Conservation (phyloP, 177 flowering plant species). For the Tripterygium wilfordii region DNA sequence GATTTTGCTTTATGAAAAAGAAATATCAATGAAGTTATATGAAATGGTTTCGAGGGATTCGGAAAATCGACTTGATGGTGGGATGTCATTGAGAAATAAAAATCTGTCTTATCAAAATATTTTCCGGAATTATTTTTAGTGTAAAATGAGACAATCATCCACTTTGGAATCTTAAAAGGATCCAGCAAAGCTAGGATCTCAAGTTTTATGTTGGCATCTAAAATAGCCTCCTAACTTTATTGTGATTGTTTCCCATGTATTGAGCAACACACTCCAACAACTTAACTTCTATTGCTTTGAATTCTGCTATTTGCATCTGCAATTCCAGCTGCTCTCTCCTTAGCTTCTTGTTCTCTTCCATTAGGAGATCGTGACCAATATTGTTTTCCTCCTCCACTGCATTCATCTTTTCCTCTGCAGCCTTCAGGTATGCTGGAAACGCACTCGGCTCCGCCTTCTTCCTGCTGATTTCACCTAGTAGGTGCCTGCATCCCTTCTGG, state of each 20-base stretch:
- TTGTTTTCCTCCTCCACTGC: neutral
- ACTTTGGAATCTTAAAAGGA: no score
- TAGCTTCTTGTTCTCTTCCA: conserved; percentile 53
- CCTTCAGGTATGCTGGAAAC: conserved; percentile 53
- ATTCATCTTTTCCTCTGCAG: conserved; percentile 14
- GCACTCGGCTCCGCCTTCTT: conserved; percentile 57
- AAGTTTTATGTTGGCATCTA: no score
- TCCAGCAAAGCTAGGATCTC: no score
- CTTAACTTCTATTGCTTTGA: conserved; percentile 46
- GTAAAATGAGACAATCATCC: no score
- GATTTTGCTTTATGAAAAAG: no score
- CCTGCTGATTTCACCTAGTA: conserved; percentile 48
- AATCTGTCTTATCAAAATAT: no score
- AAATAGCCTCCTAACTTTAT: conserved; percentile 17
- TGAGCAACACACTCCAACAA: conserved; percentile 41
- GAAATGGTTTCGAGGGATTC: no score
- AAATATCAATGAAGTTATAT: no score
- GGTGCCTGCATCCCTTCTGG: conserved; percentile 34
- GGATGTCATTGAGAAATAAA: no score
- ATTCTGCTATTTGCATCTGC: conserved; percentile 44
- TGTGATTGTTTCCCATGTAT: conserved; percentile 15
- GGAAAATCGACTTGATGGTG: no score
- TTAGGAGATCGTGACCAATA: conserved; percentile 11
- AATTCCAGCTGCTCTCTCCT: conserved; percentile 41
- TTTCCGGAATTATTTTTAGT: no score